phyloP scores from a whole-genome alignment of 768 basidiomycete species.

The Phanerochaete carnosa region DNA sequence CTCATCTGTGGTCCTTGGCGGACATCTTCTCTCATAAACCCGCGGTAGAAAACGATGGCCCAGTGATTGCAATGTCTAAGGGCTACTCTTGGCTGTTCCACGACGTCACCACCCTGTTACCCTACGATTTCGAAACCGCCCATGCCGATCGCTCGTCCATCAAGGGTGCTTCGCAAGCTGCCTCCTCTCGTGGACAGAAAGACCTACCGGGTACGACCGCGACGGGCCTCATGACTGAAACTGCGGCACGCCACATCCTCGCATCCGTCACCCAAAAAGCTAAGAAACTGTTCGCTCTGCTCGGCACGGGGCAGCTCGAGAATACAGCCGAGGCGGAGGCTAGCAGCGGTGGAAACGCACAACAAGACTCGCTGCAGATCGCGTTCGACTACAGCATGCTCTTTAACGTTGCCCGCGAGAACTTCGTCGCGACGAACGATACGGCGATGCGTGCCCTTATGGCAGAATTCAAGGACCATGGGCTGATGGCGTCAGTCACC shows the following conservation, averaged over 20 bases:
- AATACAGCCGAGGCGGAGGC: constrained; percentile 43
- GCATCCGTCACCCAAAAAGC: constrained; percentile 87
- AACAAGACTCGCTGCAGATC: constrained; percentile 31
- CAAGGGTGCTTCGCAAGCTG: constrained; percentile 42
- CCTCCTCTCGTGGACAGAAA: constrained; percentile 22
- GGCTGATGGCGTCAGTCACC: constrained; percentile 60
- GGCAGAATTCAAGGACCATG: constrained; percentile 91
- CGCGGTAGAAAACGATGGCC: constrained; percentile 8
- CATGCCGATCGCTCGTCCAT: constrained; percentile 64
- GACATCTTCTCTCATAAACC: constrained; percentile 43
- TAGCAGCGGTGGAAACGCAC: not conserved
- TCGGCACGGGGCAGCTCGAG: constrained; percentile 68
- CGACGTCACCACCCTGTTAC: constrained; percentile 80
- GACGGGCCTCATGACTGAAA: constrained; percentile 59
- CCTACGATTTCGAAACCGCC: constrained; percentile 78
- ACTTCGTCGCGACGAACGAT: constrained; percentile 89
- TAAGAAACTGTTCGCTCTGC: constrained; percentile 72
- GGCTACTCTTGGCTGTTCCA: constrained; percentile 85
- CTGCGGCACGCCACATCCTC: constrained; percentile 76
- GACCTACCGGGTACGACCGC: constrained; percentile 29
- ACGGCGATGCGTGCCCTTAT: constrained; percentile 78
- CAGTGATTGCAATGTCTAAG: constrained; percentile 6
- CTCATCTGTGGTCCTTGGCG: constrained; percentile 79
- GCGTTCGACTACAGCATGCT: constrained; percentile 65
- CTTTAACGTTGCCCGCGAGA: constrained; percentile 71